These are phyloP conservation scores for Ascosphaera acerosa DNA, from an alignment of 2,329 filamentous ascomycete species.

Conservation along the genomic window DNA sequence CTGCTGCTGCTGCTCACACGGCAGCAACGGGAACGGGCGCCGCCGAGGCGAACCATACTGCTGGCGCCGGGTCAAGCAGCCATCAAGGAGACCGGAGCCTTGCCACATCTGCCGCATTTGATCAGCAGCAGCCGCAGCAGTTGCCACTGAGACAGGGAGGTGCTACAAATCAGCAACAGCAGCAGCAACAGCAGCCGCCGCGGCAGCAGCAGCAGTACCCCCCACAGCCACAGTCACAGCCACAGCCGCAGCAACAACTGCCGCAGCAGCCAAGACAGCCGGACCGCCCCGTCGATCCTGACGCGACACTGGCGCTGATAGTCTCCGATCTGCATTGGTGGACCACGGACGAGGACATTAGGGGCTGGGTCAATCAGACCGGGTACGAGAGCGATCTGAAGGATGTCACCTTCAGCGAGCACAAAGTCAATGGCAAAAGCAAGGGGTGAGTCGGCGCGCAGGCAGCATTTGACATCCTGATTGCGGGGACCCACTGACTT, in stretches of 20 bases:
- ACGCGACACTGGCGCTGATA: conserved; percentile 46
- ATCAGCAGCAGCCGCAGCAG: conserved; percentile 3
- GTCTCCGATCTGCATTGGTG: conserved; percentile 90
- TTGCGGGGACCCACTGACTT: neutral
- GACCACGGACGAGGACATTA: conserved; percentile 85
- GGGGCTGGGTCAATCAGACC: conserved; percentile 61
- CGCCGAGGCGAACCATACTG: conserved; percentile 8
- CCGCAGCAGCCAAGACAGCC: conserved; percentile 35
- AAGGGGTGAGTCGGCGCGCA: conserved; percentile 44
- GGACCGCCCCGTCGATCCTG: conserved; percentile 30
- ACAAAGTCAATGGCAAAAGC: conserved; percentile 97
- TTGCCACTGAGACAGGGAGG: no score
- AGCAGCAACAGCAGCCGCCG: conserved; percentile 6
- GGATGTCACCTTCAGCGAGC: conserved; percentile 90
- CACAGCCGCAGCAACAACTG: conserved; percentile 28
- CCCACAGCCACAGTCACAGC: conserved; percentile 16
- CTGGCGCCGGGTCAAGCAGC: conserved; percentile 9
- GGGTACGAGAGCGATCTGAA: conserved; percentile 62
- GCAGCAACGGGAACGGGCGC: conserved; percentile 8
- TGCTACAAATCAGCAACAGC: conserved; percentile 6
- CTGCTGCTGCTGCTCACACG: conserved; percentile 9
- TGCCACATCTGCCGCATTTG: conserved; percentile 6
- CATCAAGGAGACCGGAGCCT: conserved; percentile 7
- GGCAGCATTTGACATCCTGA: no score
- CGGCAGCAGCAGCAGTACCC: conserved; percentile 8